Base-by-base conservation (phyloP, 2,329 filamentous ascomycete species). In the Aureobasidium sp. region DNA sequence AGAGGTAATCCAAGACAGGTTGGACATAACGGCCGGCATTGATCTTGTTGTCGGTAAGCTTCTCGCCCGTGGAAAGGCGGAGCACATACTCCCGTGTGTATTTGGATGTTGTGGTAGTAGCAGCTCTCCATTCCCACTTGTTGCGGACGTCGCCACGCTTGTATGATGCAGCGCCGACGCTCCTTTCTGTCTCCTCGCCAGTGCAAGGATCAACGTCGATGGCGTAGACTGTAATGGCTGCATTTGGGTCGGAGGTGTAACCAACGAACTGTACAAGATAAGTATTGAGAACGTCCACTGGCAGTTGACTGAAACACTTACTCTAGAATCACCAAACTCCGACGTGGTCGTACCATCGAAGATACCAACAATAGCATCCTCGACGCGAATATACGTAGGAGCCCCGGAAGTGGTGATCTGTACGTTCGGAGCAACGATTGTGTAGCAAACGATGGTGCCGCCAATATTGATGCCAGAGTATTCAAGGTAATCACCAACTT, bases 181-280 rank as follows among this genome's bases (percentile, higher is more conserved):
- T 61, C 7, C 75, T 73, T 34, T 73, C 69, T 1, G 67, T 74
- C 41, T 74, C 70, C 27, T 70, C 71, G 17, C 77, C 77, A 0
- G 75, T 77, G 66, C 77, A 79, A 26, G 73, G 73, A 47, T 78
- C 73, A 24, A 78, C 69, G 7, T 78, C 76, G 29, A 77, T 75
- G 43, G 76, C 75, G 34, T 64, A 71, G 61, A 78, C 71, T 12
- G 67, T 70, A 39, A 78, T 71, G 6, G 67, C 65, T 17, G 71
- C 69, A 39, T 68, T 66, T 15, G 72, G 71, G 44, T 75, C 75
- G 1, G 76, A 76, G 6, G 74, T 72, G 48, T 72, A 75, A 0
- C 76, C 76, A 27, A 78, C 71, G 55, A 74, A 74, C 69, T 72
- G 43, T 8, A 41, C 26, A 24, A 46, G 13, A 15, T 47, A 15